Evolutionary conservation across 108 stramenopile species (phyloP), one percentile per base, ranked within the genome.

Genomic region (Stephanodiscus minutulus): DNA sequence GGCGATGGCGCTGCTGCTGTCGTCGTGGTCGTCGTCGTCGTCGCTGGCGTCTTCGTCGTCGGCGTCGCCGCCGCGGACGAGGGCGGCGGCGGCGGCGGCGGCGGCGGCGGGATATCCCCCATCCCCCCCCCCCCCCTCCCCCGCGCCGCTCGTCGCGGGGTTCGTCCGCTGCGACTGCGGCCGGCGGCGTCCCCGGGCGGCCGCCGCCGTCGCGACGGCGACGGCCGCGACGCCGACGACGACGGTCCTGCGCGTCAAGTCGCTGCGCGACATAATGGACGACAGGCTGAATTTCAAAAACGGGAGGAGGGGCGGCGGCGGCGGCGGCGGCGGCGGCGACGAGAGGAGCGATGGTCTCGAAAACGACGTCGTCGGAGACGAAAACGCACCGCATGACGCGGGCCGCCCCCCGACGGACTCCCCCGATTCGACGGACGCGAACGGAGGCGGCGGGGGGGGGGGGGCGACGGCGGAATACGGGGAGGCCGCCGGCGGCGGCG

Each of bases 261-360:
- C 67, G 15, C 46, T 72, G 18, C 67, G 75, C 13, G 75, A 76
- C 50, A 68, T 68, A n/a, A 43, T 76, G 48, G 66, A 68, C 41
- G 67, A 68, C 18, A 52, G 5, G 55, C 57, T 63, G 66, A 69
- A 22, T 39, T 63, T 33, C 50, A 64, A 47, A 46, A 58, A n/a
- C 60, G 56, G 5, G 58, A 72, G 17, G 53, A 66, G 29, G 64
- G 50, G 18, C 20, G 5, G 50, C 5, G 22, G 20, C 20, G 1
- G 9, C 50, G 7, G 20, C 24, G 18, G 0, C 50, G 22, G 6
- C 7, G 39, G 39, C 39, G 39, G 8, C 7, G 39, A 33, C 31
- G 31, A 33, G 31, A n/a, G n/a, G n/a, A n/a, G n/a, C n/a, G 35
- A 35, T 35, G 35, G 35, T 3, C 3, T 3, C 35, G 35, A 35